phyloP scores from a whole-genome alignment of 2,329 filamentous ascomycete genomes.

The Lasiodiplodia sp. region DNA sequence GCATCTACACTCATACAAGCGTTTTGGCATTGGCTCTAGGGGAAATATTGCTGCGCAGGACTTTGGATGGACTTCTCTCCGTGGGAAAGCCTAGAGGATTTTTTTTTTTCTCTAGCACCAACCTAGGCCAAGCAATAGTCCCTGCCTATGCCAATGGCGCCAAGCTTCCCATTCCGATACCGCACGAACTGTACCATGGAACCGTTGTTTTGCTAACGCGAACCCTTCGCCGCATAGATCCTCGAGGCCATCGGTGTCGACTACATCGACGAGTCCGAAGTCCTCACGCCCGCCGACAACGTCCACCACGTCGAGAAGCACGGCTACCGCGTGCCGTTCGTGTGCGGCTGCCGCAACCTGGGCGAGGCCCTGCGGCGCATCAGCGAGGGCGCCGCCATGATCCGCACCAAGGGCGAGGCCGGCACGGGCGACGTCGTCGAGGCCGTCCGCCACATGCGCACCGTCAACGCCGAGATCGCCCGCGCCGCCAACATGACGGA shows the following conservation, averaged over 20 bases:
- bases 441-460: constrained; percentile 95
- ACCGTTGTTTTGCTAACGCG: background rate
- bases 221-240: constrained; percentile 64
- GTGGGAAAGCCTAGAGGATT: background rate
- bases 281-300: constrained; percentile 92
- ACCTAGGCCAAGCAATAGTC: background rate
- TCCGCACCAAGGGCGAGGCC: constrained; percentile 97
- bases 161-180: constrained; percentile 13
- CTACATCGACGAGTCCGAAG: constrained; percentile 98
- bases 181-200: background rate
- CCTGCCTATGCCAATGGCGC: constrained; percentile 2
- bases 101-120: background rate
- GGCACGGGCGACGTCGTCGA: constrained; percentile 97
- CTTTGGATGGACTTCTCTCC: background rate
- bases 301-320: constrained; percentile 91
- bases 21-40: background rate
- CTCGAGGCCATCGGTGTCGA: constrained; percentile 94
- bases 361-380: constrained; percentile 92
- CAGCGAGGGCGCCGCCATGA: constrained; percentile 95
- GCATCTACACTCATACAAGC: background rate
- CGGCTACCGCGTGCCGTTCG: constrained; percentile 83
- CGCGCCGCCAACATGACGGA: constrained; percentile 71
- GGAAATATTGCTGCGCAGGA: background rate
- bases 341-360: constrained; percentile 94
- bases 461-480: constrained; percentile 82